phyloP scores from a whole-genome alignment of 2,329 filamentous ascomycete genomes.

The Phialemonium atrogriseum region DNA sequence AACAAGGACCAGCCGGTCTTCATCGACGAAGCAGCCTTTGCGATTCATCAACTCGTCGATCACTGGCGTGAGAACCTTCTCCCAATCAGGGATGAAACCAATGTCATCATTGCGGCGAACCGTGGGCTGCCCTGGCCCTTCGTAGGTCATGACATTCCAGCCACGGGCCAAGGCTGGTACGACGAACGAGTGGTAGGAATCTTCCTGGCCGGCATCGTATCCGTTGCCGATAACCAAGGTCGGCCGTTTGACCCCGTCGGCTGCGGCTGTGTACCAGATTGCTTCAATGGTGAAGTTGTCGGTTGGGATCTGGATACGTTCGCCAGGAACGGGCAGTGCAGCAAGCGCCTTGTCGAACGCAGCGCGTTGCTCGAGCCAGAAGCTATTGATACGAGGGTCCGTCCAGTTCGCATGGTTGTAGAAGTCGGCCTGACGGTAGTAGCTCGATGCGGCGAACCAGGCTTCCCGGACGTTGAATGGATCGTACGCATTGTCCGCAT shows the following conservation, averaged over 20 bases:
- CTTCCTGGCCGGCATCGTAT: conserved; percentile 35
- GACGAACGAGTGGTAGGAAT: conserved; percentile 29
- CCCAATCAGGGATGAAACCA: conserved; percentile 36
- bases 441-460: conserved; percentile 24
- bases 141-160: conserved; percentile 34
- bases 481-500: too few species aligned
- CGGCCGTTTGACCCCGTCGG: too few species aligned
- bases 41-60: conserved; percentile 26
- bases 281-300: too few species aligned
- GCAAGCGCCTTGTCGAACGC: conserved; percentile 21
- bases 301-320: too few species aligned
- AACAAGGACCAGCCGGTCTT: conserved; percentile 22
- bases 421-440: conserved; percentile 28
- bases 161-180: conserved; percentile 27
- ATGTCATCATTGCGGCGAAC: conserved; percentile 30
- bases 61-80: conserved; percentile 28
- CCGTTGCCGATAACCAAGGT: conserved; percentile 33
- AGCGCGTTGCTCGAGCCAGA: conserved; percentile 21
- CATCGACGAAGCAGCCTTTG: conserved; percentile 18
- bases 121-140: conserved; percentile 35
- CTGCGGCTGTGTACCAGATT: too few species aligned
- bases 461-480: too few species aligned
- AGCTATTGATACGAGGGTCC: conserved; percentile 21
- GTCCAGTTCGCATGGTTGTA: conserved; percentile 25
- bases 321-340: conserved; percentile 20